Evolutionary conservation across 148 eudicot species (phyloP), one percentile per base, ranked within the genome.

Genomic region (Suaeda aralocaspica): DNA sequence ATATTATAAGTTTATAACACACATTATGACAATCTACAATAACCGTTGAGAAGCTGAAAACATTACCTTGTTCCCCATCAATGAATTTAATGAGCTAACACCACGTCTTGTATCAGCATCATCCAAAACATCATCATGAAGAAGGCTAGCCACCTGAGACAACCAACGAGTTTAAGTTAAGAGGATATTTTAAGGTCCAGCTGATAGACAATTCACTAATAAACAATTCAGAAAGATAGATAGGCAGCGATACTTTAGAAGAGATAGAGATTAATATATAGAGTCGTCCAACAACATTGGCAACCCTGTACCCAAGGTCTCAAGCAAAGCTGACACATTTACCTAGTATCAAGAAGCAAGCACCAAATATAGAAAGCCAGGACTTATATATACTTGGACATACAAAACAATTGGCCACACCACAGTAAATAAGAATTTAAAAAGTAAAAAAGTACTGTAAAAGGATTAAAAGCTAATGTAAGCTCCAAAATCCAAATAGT

Each of bases 61-160:
- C 66, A 16, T 59, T 74, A 87, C 96, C 90, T 85, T 93, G 74
- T 93, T 88, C 59, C 92, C 92, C 92, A 87, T 85, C 44, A 88
- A 85, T 42, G 82, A 84, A 59, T 87, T 93, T 65, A 88, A 72
- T 36, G 97, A 92, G 49, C 89, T 79, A 65, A 92, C 77, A 65
- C 98, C 96, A 68, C 98, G 86, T 74, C 96, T 88, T 59, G 98
- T 93, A 65, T 90, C 96, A 71, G 96, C 98, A 84, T 93, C 98
- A 84, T 93, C 98, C 85, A 93, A 78, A 64, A 93, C 96, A 66
- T 93, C 98, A 84, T 93, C 98, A 77, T 93, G 98, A 52, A 93
- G 98, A 81, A 93, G 98, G 81, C 98, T 93, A 64, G 98, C 98
- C 72, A 93, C 96, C 98, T 92, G 75, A 52, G 39, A 76, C 49